Base-by-base conservation (phyloP, 495 filamentous ascomycete species). In the Tuber borchii region DNA sequence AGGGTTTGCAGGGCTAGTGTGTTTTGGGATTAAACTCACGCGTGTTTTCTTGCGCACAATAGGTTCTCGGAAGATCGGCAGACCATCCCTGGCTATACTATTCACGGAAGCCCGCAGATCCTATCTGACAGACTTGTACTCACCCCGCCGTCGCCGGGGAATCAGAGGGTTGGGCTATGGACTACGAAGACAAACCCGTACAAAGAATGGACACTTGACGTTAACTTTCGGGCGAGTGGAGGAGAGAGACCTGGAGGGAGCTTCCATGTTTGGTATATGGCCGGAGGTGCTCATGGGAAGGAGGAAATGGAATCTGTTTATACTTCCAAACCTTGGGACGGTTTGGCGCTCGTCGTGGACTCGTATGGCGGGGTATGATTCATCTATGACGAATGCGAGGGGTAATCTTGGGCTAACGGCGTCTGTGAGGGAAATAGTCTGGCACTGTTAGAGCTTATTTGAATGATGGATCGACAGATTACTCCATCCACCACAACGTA, bases 61-160 rank as follows among this genome's bases (percentile, higher is more conserved):
- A 90, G 87, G 61, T 84, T 92, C 78, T 90, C 91, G 16, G 86
- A 87, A 26, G 88, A 86, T 80, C 82, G 84, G 69, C 84, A 87
- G 71, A 85, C 82, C 39, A 87, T 93, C 70, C 90, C 90, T 6
- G 87, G 88, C 72, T 97, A 90, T 87, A 84, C 87, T 73, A 84
- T 94, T 56, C 88, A 88, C 71, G 93, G 94, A 82, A 89, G 90
- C 56, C 91, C 91, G 74, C 95, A 92, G 79, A 83, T 97, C 79
- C 88, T 98, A 76, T 96, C 93, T 69, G 93, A 98, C 86, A 93
- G 94, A 83, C 75, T 98, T 73, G 93, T 99, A 81, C 87, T 99
- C 70, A 99, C 96, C 14, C 95, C 96, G 1, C 91, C 93, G 12
- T 89, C 88, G 71, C 94, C 95, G 16, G 95, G 95, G 69, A 95